Evolutionary conservation across 768 basidiomycete genomes (phyloP).

Genomic region (Hebeloma cylindrosporum): DNA sequence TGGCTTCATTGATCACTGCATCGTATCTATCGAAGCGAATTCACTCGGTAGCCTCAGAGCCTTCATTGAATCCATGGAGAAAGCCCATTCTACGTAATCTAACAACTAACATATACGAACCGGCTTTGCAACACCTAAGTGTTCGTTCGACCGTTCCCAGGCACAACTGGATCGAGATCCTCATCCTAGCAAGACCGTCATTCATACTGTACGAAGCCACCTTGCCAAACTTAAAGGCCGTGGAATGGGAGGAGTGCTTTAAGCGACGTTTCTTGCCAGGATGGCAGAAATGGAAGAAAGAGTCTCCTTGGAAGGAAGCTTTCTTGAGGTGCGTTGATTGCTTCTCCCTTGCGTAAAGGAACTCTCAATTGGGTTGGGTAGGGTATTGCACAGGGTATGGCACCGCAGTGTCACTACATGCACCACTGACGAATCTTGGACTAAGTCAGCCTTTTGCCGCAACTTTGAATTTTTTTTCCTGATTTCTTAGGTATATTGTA

Average conservation of each 20-base stretch:
- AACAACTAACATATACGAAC: conserved; percentile 45
- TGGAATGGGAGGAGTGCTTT: conserved; percentile 79
- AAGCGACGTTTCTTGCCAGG: conserved; percentile 70
- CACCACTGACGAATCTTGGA: conserved; percentile 81
- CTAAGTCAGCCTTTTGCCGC: conserved; percentile 49
- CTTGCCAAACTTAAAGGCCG: conserved; percentile 61
- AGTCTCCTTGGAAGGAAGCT: conserved; percentile 59
- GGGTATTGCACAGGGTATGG: conserved; percentile 62
- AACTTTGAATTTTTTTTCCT: conserved; percentile 7
- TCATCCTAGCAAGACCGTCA: conserved; percentile 57
- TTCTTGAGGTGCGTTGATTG: conserved; percentile 68
- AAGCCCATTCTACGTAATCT: conserved; percentile 65
- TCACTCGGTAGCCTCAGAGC: conserved; percentile 56
- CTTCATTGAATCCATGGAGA: conserved; percentile 75
- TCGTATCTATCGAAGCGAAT: conserved; percentile 64
- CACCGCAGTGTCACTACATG: conserved; percentile 71
- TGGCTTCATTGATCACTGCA: conserved; percentile 55
- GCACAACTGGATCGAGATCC: conserved; percentile 78
- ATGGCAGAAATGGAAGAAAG: conserved; percentile 72
- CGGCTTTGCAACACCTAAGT: conserved; percentile 55
- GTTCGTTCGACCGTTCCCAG: conserved; percentile 65
- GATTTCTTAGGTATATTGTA: conserved; percentile 59
- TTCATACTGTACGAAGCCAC: conserved; percentile 70
- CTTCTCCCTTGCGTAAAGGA: conserved; percentile 5
- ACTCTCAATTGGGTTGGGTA: conserved; percentile 27